Evolutionary conservation across 2,329 filamentous ascomycete genomes (phyloP).

Genomic region (Arachnomyces sp.): DNA sequence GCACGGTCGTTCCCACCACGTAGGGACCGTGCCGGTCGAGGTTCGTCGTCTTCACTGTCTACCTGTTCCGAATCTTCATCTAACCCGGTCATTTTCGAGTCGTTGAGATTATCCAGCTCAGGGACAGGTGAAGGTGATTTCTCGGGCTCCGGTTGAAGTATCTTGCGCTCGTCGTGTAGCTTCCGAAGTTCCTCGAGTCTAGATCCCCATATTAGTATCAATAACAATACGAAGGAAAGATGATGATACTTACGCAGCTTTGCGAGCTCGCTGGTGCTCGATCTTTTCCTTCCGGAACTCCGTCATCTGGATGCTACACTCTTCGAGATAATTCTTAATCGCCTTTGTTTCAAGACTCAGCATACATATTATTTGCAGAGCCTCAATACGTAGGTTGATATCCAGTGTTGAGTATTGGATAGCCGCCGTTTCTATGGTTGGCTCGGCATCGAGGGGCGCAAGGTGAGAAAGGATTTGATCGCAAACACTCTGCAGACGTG

Average conservation of each 20-base stretch:
- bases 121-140: slow-evolving; percentile 36
- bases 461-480: slow-evolving; percentile 72
- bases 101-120: slow-evolving; percentile 32
- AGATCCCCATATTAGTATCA: slow-evolving; percentile 4
- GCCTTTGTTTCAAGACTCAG: slow-evolving; percentile 79
- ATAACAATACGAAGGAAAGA: background rate
- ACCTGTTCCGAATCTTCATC: slow-evolving; percentile 55
- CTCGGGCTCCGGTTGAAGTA: slow-evolving; percentile 38
- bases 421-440: slow-evolving; percentile 64
- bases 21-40: slow-evolving; percentile 46
- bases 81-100: slow-evolving; percentile 30
- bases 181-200: slow-evolving; percentile 38
- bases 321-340: slow-evolving; percentile 79
- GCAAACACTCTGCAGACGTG: slow-evolving; percentile 60
- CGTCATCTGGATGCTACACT: slow-evolving; percentile 91
- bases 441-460: slow-evolving; percentile 67
- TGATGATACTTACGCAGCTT: slow-evolving; percentile 43
- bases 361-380: slow-evolving; percentile 77
- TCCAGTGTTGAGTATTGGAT: slow-evolving; percentile 67
- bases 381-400: slow-evolving; percentile 71
- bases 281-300: slow-evolving; percentile 92
- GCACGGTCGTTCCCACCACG: slow-evolving; percentile 60
- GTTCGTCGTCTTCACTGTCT: slow-evolving; percentile 33
- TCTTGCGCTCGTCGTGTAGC: slow-evolving; percentile 40
- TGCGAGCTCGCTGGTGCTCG: slow-evolving; percentile 73